These are phyloP conservation scores for Polytrichum commune DNA, from an alignment of 225 moss, liverwort and hornwort genomes.

Conservation along the genomic window DNA sequence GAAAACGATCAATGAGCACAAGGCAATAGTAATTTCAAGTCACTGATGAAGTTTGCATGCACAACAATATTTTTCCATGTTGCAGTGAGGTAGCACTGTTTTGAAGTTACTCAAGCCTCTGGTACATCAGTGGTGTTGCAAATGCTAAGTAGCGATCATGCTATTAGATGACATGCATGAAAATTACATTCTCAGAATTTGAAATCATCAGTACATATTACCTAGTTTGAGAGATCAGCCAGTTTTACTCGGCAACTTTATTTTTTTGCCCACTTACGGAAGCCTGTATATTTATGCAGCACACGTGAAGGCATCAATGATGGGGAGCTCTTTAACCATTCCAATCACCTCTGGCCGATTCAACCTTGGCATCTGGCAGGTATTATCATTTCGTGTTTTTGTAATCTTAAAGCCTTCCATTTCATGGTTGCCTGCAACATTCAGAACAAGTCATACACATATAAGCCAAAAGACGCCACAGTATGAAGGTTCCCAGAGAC, in stretches of 20 bases:
- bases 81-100: not conserved
- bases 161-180: not conserved
- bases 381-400: slow-evolving; percentile 20
- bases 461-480: not conserved
- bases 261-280: too few relatives aligned
- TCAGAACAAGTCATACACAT: too few relatives aligned
- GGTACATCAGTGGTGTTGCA: slow-evolving; percentile 6
- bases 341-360: slow-evolving; percentile 81
- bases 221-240: not conserved
- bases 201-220: too few relatives aligned
- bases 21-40: not conserved
- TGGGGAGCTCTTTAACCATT: slow-evolving; percentile 91
- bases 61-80: too few relatives aligned
- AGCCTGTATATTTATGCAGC: slow-evolving; percentile 39
- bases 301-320: slow-evolving; percentile 98
- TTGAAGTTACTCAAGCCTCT: slow-evolving; percentile 8
- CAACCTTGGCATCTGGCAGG: slow-evolving; percentile 98
- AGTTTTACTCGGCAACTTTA: not conserved
- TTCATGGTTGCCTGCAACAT: not conserved
- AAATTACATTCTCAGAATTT: too few relatives aligned
- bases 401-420: slow-evolving; percentile 1
- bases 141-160: not conserved
- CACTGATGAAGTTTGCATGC: slow-evolving; percentile 1
- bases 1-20: not conserved
- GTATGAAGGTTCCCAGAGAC: not conserved